A percentile compares a stretch with the other conserved stretches of the same genome.
Evolutionary conservation across 768 basidiomycete species (phyloP).

Genomic region (Auriscalpium vulgare): DNA sequence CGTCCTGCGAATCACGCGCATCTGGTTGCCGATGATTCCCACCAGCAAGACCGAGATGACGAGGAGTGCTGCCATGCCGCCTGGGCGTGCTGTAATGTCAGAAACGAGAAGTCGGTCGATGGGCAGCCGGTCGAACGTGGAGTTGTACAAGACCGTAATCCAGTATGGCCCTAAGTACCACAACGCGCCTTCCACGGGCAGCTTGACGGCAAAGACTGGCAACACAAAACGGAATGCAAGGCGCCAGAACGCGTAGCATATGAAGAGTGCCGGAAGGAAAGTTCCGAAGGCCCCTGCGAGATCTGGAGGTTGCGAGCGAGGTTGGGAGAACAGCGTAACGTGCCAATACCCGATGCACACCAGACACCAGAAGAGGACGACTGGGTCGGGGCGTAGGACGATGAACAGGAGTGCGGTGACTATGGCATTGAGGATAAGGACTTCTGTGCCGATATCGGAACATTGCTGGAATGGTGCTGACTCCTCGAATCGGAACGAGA

Average conservation of each 20-base stretch:
- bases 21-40: conserved; percentile 60
- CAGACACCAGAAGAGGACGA: conserved; percentile 68
- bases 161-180: conserved; percentile 75
- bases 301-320: conserved; percentile 54
- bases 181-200: conserved; percentile 64
- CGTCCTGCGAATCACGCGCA: conserved; percentile 73
- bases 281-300: conserved; percentile 65
- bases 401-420: conserved; percentile 63
- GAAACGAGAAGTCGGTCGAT: conserved; percentile 66
- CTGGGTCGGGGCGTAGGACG: conserved; percentile 60
- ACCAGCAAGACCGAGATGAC: conserved; percentile 58
- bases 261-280: conserved; percentile 74
- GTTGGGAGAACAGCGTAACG: conserved; percentile 70
- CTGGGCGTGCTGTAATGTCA: conserved; percentile 57
- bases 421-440: conserved; percentile 66
- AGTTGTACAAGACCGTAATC: conserved; percentile 68
- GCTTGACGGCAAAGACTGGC: conserved; percentile 50
- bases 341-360: conserved; percentile 86
- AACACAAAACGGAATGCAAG: conserved; percentile 66
- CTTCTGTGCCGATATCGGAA: conserved; percentile 58
- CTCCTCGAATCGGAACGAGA: conserved; percentile 52
- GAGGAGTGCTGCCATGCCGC: conserved; percentile 60
- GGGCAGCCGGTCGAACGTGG: conserved; percentile 64
- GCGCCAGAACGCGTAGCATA: conserved; percentile 75
- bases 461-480: conserved; percentile 51